Base-by-base conservation (phyloP, 2,329 filamentous ascomycete genomes). In the Paecilomyces dactylethromorphus region DNA sequence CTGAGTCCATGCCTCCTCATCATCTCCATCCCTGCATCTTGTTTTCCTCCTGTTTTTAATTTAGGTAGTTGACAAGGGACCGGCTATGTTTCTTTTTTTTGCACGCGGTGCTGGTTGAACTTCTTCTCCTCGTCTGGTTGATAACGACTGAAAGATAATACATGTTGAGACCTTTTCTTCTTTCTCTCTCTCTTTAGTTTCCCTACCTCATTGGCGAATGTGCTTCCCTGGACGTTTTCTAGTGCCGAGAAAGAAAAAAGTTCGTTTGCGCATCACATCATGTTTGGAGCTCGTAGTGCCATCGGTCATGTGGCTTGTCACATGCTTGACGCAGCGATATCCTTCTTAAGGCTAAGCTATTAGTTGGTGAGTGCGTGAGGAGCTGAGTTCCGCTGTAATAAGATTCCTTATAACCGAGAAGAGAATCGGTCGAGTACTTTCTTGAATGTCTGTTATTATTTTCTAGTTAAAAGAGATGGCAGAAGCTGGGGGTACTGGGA, bases 41-140 rank as follows among this genome's bases (percentile, higher is more conserved):
- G 21, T 53, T 29, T 56, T 35, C 51, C 33, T 49, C 50, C 50
- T 58, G 35, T 33, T n/a, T 35, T 51, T 35, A n/a, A n/a, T 57
- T 59, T 59, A 21, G 35, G 33, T 32, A 31, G 32, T 54, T 54
- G 35, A 45, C 35, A 45, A n/a, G 35, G 35, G 35, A 45, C 35
- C 35, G 35, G 35, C 35, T 45, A 45, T 45, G 35, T 45, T 45
- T 29, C 21, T 45, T 45, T 15, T 45, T 45, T 29, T 45, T 45
- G 35, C 35, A 18, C 35, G n/a, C 15, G 35, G 35, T 45, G 35
- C 35, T 45, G 35, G 35, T 45, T 45, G 35, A 21, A n/a, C 35
- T 45, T 45, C 35, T 45, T 8, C 35, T 45, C 5, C 26, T 45
- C 15, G 21, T n/a, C 35, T 45, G 35, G 35, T 45, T 45, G 35